Base-by-base conservation (phyloP, 768 basidiomycete species). In the Leccinum aurantiacum region DNA sequence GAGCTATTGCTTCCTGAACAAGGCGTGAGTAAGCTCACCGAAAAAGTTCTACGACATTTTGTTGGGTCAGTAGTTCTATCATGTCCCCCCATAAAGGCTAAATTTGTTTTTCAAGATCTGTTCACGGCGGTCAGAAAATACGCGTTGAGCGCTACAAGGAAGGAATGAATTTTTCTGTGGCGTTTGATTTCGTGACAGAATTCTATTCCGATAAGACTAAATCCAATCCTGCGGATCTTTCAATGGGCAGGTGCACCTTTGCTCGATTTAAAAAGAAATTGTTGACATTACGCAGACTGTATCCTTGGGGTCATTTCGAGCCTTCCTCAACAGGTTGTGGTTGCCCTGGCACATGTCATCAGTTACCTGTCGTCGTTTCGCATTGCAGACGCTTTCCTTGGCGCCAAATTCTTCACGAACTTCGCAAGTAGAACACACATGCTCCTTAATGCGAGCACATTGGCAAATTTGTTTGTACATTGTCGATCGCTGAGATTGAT, bases 401-500 rank as follows among this genome's bases (percentile, higher is more conserved):
- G 91, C 63, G 86, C 90, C 3, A 81, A 81, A 24, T 91, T 91
- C 70, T 96, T 97, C 75, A 80, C 77, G 19, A 84, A 77, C 67
- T 98, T 98, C 69, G 79, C 90, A 4, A 84, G 86, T 24, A 81
- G 83, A 57, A 82, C 85, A 0, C 88, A 93, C 63, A 95, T 99
- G 95, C 79, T 93, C 22, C 80, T 99, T 50, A 90, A 89, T 52
- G 88, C 87, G 25, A 97, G 93, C 69, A 96, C 96, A 0, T 75
- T 98, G 11, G 81, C 82, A 13, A 98, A 97, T 69, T 74, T 96
- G 75, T 84, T 60, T 15, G 82, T 71, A 19, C 37, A 38, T 53
- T 22, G 6, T 24, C 41, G 27, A 61, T 29, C n/a, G 24, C 7
- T 57, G 27, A 24, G 33, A 13, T 50, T 24, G 29, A 51, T 17